phyloP scores from a whole-genome alignment of 805 yeast species.

The Monosporozyma solicola region DNA sequence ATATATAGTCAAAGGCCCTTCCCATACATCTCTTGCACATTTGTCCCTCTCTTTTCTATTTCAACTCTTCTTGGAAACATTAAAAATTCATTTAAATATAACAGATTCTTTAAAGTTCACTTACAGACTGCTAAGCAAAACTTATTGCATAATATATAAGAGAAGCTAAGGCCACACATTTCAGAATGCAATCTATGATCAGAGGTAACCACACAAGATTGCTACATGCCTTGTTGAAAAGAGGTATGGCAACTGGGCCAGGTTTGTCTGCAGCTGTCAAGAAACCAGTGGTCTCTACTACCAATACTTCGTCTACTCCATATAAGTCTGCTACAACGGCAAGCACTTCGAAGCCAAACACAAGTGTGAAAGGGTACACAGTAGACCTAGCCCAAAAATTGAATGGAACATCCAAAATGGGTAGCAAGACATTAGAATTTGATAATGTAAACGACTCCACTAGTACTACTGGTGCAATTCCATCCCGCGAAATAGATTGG shows the following conservation, averaged over 20 bases:
- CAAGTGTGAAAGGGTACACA: neutral
- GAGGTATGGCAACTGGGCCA: neutral
- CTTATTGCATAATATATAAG: neutral
- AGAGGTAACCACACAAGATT: neutral
- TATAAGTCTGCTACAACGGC: neutral
- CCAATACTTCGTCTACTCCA: neutral
- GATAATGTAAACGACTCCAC: neutral
- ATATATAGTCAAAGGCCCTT: too few species aligned
- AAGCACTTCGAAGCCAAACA: neutral
- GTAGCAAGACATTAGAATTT: neutral
- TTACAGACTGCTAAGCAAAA: neutral
- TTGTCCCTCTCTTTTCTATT: neutral
- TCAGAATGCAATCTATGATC: neutral
- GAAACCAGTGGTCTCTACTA: neutral
- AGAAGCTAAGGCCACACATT: neutral
- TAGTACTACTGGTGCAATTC: neutral
- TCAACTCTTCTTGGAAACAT: neutral
- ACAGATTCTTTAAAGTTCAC: neutral
- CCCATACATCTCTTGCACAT: too few species aligned
- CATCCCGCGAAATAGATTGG: slow-evolving; percentile 50
- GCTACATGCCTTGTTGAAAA: neutral
- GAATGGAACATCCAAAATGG: neutral
- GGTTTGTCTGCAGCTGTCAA: neutral
- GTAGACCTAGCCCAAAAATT: neutral
- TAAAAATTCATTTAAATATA: neutral